phyloP scores from a whole-genome alignment of 257 asterid genomes.

The Ajuga chamaepitys region DNA sequence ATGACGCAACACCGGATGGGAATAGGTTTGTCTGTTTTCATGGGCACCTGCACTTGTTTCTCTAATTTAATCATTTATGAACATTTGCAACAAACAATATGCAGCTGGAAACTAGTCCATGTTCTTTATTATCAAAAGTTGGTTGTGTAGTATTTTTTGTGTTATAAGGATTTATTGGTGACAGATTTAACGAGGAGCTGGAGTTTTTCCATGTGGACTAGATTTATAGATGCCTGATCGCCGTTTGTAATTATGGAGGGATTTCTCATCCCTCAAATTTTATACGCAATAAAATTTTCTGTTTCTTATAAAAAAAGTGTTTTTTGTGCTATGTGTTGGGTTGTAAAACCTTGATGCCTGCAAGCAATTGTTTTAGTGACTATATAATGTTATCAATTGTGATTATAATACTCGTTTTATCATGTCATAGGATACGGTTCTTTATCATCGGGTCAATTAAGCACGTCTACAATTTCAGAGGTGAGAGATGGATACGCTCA shows the following conservation, averaged over 20 bases:
- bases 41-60: neutral
- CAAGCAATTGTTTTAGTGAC: no score
- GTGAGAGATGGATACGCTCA: constrained; percentile 33
- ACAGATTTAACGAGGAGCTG: no score
- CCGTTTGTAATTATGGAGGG: no score
- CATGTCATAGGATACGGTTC: constrained; percentile 74
- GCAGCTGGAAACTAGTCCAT: constrained; percentile 1
- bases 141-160: neutral
- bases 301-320: no score
- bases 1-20: constrained; percentile 97
- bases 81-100: neutral
- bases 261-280: no score
- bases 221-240: no score
- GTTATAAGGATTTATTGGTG: no score
- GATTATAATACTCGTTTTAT: constrained; percentile 11
- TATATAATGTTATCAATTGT: neutral
- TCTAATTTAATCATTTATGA: neutral
- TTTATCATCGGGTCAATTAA: constrained; percentile 83
- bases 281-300: no score
- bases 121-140: constrained; percentile 3
- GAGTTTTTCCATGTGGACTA: no score
- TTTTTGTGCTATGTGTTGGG: constrained; percentile 1
- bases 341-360: neutral
- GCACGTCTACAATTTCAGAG: constrained; percentile 84
- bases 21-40: constrained; percentile 48